A percentile compares a stretch with the other conserved stretches of the same genome.
These are phyloP conservation scores for Primulina tabacum DNA, from an alignment of 257 asterid genomes.

Conservation along the genomic window DNA sequence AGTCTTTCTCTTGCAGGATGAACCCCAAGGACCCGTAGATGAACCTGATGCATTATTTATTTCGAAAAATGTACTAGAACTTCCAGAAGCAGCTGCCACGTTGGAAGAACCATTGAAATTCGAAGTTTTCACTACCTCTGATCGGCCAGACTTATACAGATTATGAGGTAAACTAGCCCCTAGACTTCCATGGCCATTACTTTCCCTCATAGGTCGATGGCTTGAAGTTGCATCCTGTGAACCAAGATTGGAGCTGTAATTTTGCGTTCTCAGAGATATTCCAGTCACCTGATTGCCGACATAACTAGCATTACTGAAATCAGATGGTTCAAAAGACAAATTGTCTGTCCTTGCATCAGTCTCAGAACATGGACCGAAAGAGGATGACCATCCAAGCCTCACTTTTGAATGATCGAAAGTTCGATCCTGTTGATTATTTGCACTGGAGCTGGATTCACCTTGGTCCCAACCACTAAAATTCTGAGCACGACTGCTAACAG, in stretches of 20 bases:
- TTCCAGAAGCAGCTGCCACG: constrained; percentile 41
- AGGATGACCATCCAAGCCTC: constrained; percentile 56
- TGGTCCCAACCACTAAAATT: constrained; percentile 54
- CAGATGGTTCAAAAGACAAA: constrained; percentile 52
- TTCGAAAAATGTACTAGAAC: constrained; percentile 39
- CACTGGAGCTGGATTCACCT: constrained; percentile 75
- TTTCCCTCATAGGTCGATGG: constrained; percentile 30
- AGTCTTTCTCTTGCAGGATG: constrained; percentile 79
- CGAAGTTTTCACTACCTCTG: constrained; percentile 40
- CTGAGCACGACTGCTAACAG: constrained; percentile 31
- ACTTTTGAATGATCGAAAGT: constrained; percentile 31
- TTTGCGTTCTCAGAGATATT: constrained; percentile 32
- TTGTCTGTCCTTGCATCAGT: constrained; percentile 41
- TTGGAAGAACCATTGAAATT: constrained; percentile 39
- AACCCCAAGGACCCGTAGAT: constrained; percentile 63
- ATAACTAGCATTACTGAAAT: constrained; percentile 23
- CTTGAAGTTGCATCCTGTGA: constrained; percentile 32
- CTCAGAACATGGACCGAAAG: constrained; percentile 34
- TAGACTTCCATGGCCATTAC: constrained; percentile 28
- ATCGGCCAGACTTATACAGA: constrained; percentile 35
- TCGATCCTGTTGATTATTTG: constrained; percentile 39
- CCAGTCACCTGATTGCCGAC: constrained; percentile 29
- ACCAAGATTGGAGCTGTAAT: constrained; percentile 28
- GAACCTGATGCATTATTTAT: constrained; percentile 46
- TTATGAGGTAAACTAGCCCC: constrained; percentile 32